Base-by-base conservation (phyloP, 2,329 filamentous ascomycete species). In the Xylariaceae sp. region DNA sequence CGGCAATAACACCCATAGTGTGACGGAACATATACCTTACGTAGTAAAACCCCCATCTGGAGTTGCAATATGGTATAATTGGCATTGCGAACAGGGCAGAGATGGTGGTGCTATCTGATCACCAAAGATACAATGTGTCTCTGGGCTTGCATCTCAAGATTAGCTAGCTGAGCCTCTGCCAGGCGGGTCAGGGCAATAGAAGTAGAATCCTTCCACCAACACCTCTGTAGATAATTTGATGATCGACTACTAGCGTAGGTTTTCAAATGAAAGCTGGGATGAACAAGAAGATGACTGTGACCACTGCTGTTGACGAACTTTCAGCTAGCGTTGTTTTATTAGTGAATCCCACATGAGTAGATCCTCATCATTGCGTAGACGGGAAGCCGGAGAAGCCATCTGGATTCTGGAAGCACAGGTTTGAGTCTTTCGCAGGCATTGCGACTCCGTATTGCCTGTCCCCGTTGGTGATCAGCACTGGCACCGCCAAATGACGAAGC, bases 401-500 rank as follows among this genome's bases (percentile, higher is more conserved):
- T n/a, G n/a, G n/a, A n/a, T n/a, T n/a, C n/a, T n/a, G n/a, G n/a
- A n/a, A n/a, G n/a, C n/a, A n/a, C n/a, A 58, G 45, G 36, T 57
- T 58, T 28, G 33, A 28, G 39, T n/a, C 17, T 45, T 29, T n/a
- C 28, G 28, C 28, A 7, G 28, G 12, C 28, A 7, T 31, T 31
- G 60, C 60, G 61, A 67, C 62, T n/a, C 11, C 37, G 21, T 2
- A 19, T 3, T 40, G 16, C n/a, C 11, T 9, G 9, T 19, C 40
- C 6, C 24, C 14, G 9, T 11, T 23, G 40, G 14, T 31, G 54
- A 48, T 57, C 48, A 40, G 23, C 54, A 29, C 47, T 31, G 29
- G 19, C 29, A 36, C 31, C 16, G n/a, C 34, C n/a, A 34, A 43
- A 53, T 54, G 58, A 67, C 66, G 67, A 69, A 51, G 68, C 69